These are phyloP conservation scores for Apocynum venetum DNA, from an alignment of 257 asterid genomes.

Conservation along the genomic window DNA sequence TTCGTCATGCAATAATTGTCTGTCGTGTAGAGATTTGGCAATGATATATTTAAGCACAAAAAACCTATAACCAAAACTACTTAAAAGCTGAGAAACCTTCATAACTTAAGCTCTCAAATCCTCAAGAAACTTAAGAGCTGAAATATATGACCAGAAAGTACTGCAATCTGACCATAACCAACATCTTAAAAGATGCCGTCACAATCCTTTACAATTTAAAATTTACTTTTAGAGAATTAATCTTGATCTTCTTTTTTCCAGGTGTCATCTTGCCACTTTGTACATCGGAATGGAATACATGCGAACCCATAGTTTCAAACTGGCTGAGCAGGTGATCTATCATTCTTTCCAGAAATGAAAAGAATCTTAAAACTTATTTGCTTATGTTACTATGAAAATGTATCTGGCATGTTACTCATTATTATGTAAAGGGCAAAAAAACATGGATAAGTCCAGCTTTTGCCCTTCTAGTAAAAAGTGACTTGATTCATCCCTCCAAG, in stretches of 20 bases:
- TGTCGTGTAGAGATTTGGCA: background rate
- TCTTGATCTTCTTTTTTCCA: slow-evolving; percentile 41
- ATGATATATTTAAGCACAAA: background rate
- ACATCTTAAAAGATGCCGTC: slow-evolving; percentile 5
- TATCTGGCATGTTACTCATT: background rate
- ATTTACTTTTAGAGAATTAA: slow-evolving; percentile 29
- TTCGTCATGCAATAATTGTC: background rate
- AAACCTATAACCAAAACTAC: background rate
- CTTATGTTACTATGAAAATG: background rate
- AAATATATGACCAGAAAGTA: background rate
- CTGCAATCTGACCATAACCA: background rate
- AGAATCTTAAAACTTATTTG: background rate
- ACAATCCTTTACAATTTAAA: slow-evolving; percentile 17
- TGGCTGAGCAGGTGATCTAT: slow-evolving; percentile 86
- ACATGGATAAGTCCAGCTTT: too few relatives aligned
- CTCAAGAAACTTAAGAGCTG: background rate
- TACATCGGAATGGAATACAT: slow-evolving; percentile 98
- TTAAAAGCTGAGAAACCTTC: background rate
- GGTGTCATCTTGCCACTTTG: slow-evolving; percentile 93
- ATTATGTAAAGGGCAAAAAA: background rate
- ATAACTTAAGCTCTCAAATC: background rate
- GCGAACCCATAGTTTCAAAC: slow-evolving; percentile 97
- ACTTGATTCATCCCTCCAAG: background rate
- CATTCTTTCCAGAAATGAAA: background rate
- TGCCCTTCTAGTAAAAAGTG: too few relatives aligned